Percentiles rank a stretch among this genome's conserved stretches.
phyloP scores from a whole-genome alignment of 805 yeast species.

The Komagataella kurtzmanii region DNA sequence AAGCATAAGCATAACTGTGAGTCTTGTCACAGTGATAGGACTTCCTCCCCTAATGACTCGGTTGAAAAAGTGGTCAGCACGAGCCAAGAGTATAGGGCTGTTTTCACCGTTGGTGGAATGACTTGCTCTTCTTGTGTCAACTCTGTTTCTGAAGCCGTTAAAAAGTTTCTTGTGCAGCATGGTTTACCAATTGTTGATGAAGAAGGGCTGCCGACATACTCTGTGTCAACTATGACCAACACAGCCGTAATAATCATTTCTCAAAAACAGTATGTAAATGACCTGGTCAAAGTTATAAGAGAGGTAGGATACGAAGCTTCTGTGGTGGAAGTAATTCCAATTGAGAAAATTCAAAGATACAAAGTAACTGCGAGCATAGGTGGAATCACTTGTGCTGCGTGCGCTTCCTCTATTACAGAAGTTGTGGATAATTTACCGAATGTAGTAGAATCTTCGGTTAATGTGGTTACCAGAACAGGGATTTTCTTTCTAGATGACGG shows the following conservation, averaged over 20 bases:
- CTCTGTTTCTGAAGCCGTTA: conserved; percentile 30
- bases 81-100: conserved; percentile 27
- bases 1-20: neutral
- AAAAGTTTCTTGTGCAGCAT: conserved; percentile 10
- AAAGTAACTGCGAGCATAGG: conserved; percentile 50
- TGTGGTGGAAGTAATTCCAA: conserved; percentile 46
- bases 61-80: conserved; percentile 13
- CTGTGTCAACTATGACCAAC: conserved; percentile 36
- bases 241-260: conserved; percentile 40
- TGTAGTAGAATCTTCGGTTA: conserved; percentile 39
- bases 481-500: conserved; percentile 39
- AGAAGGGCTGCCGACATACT: conserved; percentile 5
- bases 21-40: neutral
- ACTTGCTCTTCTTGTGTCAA: conserved; percentile 51
- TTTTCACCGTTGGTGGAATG: conserved; percentile 51
- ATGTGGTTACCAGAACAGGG: conserved; percentile 48
- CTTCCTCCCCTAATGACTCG: conserved; percentile 6
- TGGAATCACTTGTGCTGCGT: conserved; percentile 64
- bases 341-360: conserved; percentile 31
- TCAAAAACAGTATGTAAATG: conserved; percentile 34
- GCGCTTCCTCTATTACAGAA: conserved; percentile 41
- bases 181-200: conserved; percentile 7
- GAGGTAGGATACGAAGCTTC: conserved; percentile 35
- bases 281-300: conserved; percentile 30
- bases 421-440: conserved; percentile 34